These are phyloP conservation scores for Botrytis pseudocinerea DNA, from an alignment of 2,329 filamentous ascomycete species.

Conservation along the genomic window DNA sequence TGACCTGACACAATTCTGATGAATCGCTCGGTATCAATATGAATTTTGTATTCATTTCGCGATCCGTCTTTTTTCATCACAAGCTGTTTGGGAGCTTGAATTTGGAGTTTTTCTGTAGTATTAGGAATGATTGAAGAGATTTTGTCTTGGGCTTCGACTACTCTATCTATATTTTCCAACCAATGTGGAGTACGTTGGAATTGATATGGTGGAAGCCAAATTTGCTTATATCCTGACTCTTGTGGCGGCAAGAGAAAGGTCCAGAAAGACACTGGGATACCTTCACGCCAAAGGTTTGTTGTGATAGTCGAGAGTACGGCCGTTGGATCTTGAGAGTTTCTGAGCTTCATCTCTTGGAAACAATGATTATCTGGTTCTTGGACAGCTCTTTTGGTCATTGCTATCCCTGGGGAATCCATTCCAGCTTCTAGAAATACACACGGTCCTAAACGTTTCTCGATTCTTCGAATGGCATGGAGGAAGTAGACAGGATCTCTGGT, in stretches of 20 bases:
- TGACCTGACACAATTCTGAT: conserved; percentile 3
- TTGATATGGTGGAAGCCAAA: conserved; percentile 41
- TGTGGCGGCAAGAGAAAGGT: not conserved
- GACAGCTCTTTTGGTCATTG: conserved; percentile 41
- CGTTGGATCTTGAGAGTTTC: not conserved
- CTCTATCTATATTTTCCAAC: conserved; percentile 23
- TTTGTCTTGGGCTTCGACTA: not conserved
- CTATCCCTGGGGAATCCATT: conserved; percentile 34
- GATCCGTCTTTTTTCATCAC: not conserved
- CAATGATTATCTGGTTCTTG: not conserved
- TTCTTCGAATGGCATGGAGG: conserved; percentile 33
- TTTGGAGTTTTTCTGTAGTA: not conserved
- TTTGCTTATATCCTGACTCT: not conserved
- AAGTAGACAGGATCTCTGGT: conserved; percentile 38
- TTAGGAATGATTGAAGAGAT: too few relatives aligned
- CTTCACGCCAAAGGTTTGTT: not conserved
- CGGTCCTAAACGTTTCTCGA: conserved; percentile 23
- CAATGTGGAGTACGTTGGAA: conserved; percentile 42
- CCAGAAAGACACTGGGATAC: not conserved
- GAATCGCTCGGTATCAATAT: not conserved
- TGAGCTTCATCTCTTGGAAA: conserved; percentile 34
- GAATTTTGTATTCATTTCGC: not conserved
- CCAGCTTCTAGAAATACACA: conserved; percentile 42
- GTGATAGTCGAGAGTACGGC: not conserved
- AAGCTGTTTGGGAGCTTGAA: not conserved